Conservation (phyloP, 495 filamentous ascomycete species). For the Cairneyella variabilis region DNA sequence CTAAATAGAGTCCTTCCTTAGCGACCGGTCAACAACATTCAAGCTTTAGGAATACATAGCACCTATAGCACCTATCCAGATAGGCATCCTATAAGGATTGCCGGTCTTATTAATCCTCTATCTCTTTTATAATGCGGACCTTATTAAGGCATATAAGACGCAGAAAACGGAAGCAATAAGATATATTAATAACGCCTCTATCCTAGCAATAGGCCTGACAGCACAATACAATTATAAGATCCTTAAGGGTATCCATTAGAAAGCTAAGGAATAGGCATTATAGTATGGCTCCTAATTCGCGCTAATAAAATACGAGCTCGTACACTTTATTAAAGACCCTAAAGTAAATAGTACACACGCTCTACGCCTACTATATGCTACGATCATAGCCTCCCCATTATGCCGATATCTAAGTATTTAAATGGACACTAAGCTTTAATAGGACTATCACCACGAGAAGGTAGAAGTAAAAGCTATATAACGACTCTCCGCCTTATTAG, state of each 20-base stretch:
- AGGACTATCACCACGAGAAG: conserved; percentile 17
- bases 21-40: conserved; percentile 8
- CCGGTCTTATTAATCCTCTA: conserved; percentile 28
- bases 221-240: conserved; percentile 20
- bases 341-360: conserved; percentile 8
- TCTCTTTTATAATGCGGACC: conserved; percentile 32
- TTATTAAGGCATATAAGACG: conserved; percentile 18
- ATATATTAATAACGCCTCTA: conserved; percentile 26
- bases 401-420: conserved; percentile 11
- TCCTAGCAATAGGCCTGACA: conserved; percentile 20
- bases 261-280: conserved; percentile 18
- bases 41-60: conserved; percentile 12
- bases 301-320: conserved; percentile 20
- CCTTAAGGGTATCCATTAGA: conserved; percentile 19
- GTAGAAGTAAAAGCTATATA: conserved; percentile 16
- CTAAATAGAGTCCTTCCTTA: conserved; percentile 18
- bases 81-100: conserved; percentile 28
- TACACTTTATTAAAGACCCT: conserved; percentile 23
- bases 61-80: conserved; percentile 10
- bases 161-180: conserved; percentile 20
- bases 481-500: conserved; percentile 17
- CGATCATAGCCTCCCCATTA: conserved; percentile 10
- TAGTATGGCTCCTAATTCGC: conserved; percentile 21
- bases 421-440: conserved; percentile 14
- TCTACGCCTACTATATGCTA: conserved; percentile 1